phyloP scores from a whole-genome alignment of 768 basidiomycete genomes.

The Pisolithus microcarpus region DNA sequence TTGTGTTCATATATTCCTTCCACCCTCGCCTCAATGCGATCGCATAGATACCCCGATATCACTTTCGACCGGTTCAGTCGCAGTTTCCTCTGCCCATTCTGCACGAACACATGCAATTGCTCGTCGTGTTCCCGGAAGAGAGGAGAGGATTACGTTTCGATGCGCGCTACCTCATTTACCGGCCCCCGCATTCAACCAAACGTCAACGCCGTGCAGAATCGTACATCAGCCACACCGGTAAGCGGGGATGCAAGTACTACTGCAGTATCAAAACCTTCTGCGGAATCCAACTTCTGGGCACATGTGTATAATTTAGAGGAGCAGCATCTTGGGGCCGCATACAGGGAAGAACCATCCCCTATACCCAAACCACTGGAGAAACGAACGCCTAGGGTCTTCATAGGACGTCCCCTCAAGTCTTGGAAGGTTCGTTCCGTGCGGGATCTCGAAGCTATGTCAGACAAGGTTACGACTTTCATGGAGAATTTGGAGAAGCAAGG shows the following conservation, averaged over 20 bases:
- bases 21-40: not conserved
- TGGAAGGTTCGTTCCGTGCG: slow-evolving; percentile 18
- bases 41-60: slow-evolving; percentile 32
- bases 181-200: slow-evolving; percentile 15
- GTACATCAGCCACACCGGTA: not conserved
- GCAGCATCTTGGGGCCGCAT: slow-evolving; percentile 21
- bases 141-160: slow-evolving; percentile 40
- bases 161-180: slow-evolving; percentile 19
- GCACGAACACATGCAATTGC: slow-evolving; percentile 43
- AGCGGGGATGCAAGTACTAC: not conserved
- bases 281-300: slow-evolving; percentile 25
- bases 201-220: slow-evolving; percentile 20
- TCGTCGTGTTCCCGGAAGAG: slow-evolving; percentile 36
- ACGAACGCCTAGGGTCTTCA: slow-evolving; percentile 16
- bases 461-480: not conserved
- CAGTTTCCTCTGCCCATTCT: slow-evolving; percentile 39
- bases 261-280: slow-evolving; percentile 1
- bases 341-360: not conserved
- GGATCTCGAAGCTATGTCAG: slow-evolving; percentile 16
- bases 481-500: not conserved
- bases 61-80: slow-evolving; percentile 26
- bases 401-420: slow-evolving; percentile 17
- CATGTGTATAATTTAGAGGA: slow-evolving; percentile 28
- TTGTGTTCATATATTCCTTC: not conserved
- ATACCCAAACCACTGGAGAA: not conserved